A percentile compares a stretch with the other conserved stretches of the same genome.
Evolutionary conservation across 306 rosid species (phyloP).

Genomic region (Fragaria iinumae): DNA sequence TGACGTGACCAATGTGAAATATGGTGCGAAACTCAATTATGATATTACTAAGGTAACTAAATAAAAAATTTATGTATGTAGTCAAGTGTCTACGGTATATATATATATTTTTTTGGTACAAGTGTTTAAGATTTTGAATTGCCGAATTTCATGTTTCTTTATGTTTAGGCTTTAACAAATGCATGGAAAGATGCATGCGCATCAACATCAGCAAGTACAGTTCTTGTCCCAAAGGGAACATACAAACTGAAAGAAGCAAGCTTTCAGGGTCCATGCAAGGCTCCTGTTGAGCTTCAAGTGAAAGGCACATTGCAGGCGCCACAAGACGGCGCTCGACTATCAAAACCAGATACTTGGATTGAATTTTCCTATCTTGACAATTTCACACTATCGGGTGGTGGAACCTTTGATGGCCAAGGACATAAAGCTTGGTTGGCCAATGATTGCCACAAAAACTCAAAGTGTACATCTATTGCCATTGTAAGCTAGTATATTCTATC

Average conservation of each 20-base stretch:
- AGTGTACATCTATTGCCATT: neutral
- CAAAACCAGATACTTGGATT: conserved; percentile 28
- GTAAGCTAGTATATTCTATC: neutral
- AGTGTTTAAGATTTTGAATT: neutral
- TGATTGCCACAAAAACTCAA: conserved; percentile 15
- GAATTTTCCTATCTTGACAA: conserved; percentile 15
- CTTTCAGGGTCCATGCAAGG: conserved; percentile 45
- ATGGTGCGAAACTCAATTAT: conserved; percentile 17
- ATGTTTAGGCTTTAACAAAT: conserved; percentile 27
- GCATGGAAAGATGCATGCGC: conserved; percentile 42
- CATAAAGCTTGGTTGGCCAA: conserved; percentile 31
- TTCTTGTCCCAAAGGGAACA: conserved; percentile 26
- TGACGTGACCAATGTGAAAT: conserved; percentile 10
- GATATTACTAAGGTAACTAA: conserved; percentile 24
- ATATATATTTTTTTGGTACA: too few relatives aligned
- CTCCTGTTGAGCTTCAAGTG: conserved; percentile 34
- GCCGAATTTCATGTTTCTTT: neutral
- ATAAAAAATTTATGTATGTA: neutral
- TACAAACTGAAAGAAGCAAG: conserved; percentile 14
- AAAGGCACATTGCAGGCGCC: conserved; percentile 41
- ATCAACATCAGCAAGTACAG: conserved; percentile 19
- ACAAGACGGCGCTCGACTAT: neutral
- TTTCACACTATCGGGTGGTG: conserved; percentile 36
- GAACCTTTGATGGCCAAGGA: conserved; percentile 48
- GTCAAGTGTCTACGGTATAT: neutral